These are phyloP conservation scores for Aureobasidium sp. DNA, from an alignment of 2,329 filamentous ascomycete species.

Conservation along the genomic window DNA sequence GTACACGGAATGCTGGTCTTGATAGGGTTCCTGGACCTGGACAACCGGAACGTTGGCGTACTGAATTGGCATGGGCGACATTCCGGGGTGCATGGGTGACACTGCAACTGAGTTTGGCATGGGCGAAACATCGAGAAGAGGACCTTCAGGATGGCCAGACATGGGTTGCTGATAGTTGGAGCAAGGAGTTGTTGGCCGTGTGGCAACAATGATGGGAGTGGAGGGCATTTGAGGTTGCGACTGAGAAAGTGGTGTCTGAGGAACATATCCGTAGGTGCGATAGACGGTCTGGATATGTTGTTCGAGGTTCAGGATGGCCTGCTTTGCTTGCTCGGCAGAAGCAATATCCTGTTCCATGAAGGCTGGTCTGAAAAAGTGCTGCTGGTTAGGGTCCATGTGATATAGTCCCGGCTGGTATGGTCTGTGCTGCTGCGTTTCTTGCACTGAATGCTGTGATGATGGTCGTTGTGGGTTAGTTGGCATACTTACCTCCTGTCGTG, in stretches of 20 bases:
- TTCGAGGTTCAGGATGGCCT: slow-evolving; percentile 33
- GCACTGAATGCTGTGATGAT: slow-evolving; percentile 76
- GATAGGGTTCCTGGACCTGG: slow-evolving; percentile 36
- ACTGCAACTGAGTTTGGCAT: slow-evolving; percentile 33
- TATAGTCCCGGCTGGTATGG: slow-evolving; percentile 66
- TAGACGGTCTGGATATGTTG: slow-evolving; percentile 40
- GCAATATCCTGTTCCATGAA: slow-evolving; percentile 19
- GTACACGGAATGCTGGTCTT: slow-evolving; percentile 20
- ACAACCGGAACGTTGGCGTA: slow-evolving; percentile 46
- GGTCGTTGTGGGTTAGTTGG: slow-evolving; percentile 52
- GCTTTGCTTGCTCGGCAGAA: slow-evolving; percentile 20
- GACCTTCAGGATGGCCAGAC: slow-evolving; percentile 25
- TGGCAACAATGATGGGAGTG: slow-evolving; percentile 24
- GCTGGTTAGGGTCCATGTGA: slow-evolving; percentile 38
- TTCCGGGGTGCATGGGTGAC: slow-evolving; percentile 39
- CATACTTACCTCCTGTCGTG: slow-evolving; percentile 42
- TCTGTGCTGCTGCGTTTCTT: slow-evolving; percentile 85
- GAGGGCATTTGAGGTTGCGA: slow-evolving; percentile 21
- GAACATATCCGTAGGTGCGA: slow-evolving; percentile 34
- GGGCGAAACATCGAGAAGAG: slow-evolving; percentile 46
- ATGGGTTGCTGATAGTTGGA: not conserved
- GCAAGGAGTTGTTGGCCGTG: slow-evolving; percentile 16
- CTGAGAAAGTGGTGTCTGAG: slow-evolving; percentile 8
- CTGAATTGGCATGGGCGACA: slow-evolving; percentile 34
- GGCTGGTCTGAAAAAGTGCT: slow-evolving; percentile 21